These are phyloP conservation scores for Begonia loranthoides DNA, from an alignment of 306 rosid genomes.

Conservation along the genomic window DNA sequence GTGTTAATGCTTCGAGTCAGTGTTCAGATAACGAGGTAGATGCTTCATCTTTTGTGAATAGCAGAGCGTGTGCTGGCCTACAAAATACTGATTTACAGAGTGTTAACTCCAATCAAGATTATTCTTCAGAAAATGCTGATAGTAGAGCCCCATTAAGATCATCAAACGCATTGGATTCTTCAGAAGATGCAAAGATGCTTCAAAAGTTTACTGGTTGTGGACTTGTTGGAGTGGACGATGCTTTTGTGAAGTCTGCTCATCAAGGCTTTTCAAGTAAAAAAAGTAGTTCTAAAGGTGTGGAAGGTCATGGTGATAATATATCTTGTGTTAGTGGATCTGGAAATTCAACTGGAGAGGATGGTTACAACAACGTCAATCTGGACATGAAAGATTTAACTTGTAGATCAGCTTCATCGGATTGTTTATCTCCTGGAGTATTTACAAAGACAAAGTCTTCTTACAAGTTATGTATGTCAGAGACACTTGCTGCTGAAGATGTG, in stretches of 20 bases:
- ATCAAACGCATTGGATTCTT: slow-evolving; percentile 10
- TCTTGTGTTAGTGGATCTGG: slow-evolving; percentile 52
- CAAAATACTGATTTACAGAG: slow-evolving; percentile 34
- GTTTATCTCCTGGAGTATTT: slow-evolving; percentile 29
- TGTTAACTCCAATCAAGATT: slow-evolving; percentile 42
- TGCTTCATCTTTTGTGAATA: slow-evolving; percentile 32
- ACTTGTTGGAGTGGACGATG: slow-evolving; percentile 12
- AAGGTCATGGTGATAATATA: slow-evolving; percentile 43
- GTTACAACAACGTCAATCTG: slow-evolving; percentile 24
- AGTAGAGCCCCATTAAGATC: slow-evolving; percentile 32
- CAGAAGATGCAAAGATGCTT: slow-evolving; percentile 12
- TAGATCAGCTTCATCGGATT: slow-evolving; percentile 46
- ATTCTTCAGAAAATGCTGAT: slow-evolving; percentile 57
- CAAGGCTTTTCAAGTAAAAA: slow-evolving; percentile 15
- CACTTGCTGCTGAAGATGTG: slow-evolving; percentile 25
- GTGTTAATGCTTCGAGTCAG: slow-evolving; percentile 30
- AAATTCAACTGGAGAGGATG: slow-evolving; percentile 23
- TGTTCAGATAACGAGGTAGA: slow-evolving; percentile 38
- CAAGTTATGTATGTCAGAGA: slow-evolving; percentile 25
- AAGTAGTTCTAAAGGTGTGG: slow-evolving; percentile 29
- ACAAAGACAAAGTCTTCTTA: slow-evolving; percentile 23
- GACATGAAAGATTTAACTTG: slow-evolving; percentile 15
- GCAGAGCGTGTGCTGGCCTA: slow-evolving; percentile 37
- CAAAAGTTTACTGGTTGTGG: slow-evolving; percentile 13
- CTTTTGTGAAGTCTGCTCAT: slow-evolving; percentile 8